Evolutionary conservation across 768 basidiomycete species (phyloP).

Genomic region (Rhodosporidiobolus odoratus): DNA sequence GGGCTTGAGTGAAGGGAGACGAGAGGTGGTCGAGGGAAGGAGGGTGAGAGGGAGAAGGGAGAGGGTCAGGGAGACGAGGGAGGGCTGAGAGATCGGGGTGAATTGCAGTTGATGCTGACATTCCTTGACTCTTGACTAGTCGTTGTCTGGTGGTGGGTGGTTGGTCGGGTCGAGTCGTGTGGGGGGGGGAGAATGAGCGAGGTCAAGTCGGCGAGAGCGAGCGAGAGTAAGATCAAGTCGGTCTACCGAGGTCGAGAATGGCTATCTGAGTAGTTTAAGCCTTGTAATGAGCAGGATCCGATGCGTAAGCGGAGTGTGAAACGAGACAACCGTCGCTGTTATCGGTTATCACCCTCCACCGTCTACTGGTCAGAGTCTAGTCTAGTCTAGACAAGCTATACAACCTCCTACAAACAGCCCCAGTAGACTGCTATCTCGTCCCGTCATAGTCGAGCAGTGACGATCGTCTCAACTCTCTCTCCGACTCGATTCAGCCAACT

Average conservation of each 20-base stretch:
- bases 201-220: neutral
- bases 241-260: neutral
- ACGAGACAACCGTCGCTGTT: too few relatives aligned
- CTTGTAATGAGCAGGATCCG: too few relatives aligned
- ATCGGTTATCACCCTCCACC: too few relatives aligned
- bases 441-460: too few relatives aligned
- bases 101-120: neutral
- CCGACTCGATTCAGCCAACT: too few relatives aligned
- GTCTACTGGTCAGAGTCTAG: too few relatives aligned
- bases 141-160: neutral
- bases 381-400: too few relatives aligned
- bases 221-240: neutral
- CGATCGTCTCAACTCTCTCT: too few relatives aligned
- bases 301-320: neutral
- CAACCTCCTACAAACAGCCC: too few relatives aligned
- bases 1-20: neutral
- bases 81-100: conserved; percentile 7
- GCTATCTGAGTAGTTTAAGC: neutral
- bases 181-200: neutral
- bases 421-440: too few relatives aligned
- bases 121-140: neutral
- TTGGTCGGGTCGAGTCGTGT: neutral
- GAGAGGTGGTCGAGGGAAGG: neutral
- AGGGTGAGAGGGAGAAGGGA: conserved; percentile 4
- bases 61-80: conserved; percentile 7